phyloP scores from a whole-genome alignment of 2,329 filamentous ascomycete species.

The Trichoderma endophyticum region DNA sequence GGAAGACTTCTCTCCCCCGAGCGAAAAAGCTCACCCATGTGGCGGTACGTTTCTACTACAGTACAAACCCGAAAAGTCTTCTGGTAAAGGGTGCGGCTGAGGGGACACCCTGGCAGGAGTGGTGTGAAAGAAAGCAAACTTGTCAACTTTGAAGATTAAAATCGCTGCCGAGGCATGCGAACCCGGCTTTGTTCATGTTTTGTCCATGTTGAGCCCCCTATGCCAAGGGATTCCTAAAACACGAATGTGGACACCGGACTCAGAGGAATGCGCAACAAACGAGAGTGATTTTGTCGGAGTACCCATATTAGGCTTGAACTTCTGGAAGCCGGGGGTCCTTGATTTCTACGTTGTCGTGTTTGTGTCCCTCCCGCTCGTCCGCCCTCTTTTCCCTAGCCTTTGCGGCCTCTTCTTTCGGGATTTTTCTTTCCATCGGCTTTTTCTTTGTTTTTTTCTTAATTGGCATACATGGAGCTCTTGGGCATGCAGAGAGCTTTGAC shows the following conservation, averaged over 20 bases:
- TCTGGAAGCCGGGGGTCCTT: not conserved
- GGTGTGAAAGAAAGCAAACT: not conserved
- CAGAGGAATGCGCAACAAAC: not conserved
- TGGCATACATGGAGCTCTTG: not conserved
- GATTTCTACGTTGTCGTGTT: not conserved
- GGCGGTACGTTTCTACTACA: not conserved
- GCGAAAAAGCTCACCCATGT: not conserved
- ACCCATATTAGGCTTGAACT: not conserved
- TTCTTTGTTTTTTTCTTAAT: not conserved
- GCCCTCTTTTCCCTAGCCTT: not conserved
- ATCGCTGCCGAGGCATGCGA: slow-evolving; percentile 8
- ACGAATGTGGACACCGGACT: not conserved
- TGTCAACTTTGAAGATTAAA: not conserved
- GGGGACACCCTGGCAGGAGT: not conserved
- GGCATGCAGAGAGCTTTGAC: not conserved
- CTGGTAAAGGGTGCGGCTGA: not conserved
- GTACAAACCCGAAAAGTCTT: not conserved
- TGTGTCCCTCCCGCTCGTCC: not conserved
- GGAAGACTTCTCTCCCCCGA: not conserved
- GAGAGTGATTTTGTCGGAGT: not conserved
- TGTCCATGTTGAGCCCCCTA: not conserved
- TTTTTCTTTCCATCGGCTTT: not conserved
- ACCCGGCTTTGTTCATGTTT: not conserved
- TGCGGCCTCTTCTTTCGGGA: not conserved
- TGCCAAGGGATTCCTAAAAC: slow-evolving; percentile 5